These are phyloP conservation scores for Saccharata proteae DNA, from an alignment of 2,329 filamentous ascomycete genomes.

Conservation along the genomic window DNA sequence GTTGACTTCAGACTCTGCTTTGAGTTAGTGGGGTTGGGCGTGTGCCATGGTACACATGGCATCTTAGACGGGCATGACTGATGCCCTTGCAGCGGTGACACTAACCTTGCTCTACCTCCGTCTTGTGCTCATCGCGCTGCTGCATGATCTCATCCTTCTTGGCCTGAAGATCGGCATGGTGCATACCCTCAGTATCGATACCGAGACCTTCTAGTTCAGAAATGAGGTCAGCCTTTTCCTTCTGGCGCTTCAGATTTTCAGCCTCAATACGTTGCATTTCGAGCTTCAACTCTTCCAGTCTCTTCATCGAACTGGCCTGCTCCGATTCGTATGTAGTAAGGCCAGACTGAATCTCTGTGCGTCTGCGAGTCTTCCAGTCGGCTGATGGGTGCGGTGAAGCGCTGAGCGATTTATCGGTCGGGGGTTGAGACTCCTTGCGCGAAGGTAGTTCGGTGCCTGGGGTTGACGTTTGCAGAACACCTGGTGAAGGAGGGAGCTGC, in stretches of 20 bases:
- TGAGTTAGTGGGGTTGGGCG: too few species aligned
- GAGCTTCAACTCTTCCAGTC: constrained; percentile 27
- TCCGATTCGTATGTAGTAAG: constrained; percentile 35
- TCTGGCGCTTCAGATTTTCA: constrained; percentile 27
- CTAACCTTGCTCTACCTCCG: too few species aligned
- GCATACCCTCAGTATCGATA: constrained; percentile 35
- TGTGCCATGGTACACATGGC: too few species aligned
- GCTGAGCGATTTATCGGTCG: background rate
- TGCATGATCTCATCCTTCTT: constrained; percentile 26
- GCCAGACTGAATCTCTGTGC: constrained; percentile 37
- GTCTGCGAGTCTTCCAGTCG: constrained; percentile 27
- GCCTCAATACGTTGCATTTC: constrained; percentile 33
- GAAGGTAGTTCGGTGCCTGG: too few species aligned
- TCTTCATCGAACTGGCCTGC: constrained; percentile 27
- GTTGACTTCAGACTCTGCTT: too few species aligned
- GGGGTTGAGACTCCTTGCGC: too few species aligned
- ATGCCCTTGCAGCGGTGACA: too few species aligned
- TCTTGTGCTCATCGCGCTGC: constrained; percentile 14
- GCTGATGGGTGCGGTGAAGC: constrained; percentile 1
- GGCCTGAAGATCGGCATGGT: constrained; percentile 32
- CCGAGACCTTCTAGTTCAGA: constrained; percentile 38
- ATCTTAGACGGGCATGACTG: too few species aligned
- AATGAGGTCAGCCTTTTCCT: constrained; percentile 30
- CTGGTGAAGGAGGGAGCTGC: background rate
- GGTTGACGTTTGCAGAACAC: background rate